Conservation (phyloP, 345 rosid genomes). For the Iberis pinnata region DNA sequence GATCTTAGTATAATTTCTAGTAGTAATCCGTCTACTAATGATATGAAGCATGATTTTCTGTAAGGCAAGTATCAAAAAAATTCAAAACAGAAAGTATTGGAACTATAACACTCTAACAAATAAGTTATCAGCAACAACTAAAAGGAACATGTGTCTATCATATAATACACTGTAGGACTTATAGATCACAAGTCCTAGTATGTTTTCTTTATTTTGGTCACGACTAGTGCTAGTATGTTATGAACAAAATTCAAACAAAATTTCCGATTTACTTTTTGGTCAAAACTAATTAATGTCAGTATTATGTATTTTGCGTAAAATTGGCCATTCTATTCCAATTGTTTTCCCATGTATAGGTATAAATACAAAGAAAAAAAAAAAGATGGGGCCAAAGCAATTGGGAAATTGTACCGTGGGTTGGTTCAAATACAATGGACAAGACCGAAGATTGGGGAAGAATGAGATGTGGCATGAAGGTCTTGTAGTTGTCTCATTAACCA, state of each 20-base stretch:
- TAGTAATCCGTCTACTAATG: neutral
- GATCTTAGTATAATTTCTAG: neutral
- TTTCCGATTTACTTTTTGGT: neutral
- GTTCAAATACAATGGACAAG: constrained; percentile 32
- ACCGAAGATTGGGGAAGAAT: constrained; percentile 37
- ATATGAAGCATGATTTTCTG: neutral
- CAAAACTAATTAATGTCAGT: neutral
- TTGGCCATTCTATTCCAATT: constrained; percentile 13
- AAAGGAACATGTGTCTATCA: neutral
- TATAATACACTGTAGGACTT: neutral
- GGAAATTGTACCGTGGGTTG: constrained; percentile 29
- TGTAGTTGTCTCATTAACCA: constrained; percentile 40
- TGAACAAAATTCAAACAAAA: no score
- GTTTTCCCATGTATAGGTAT: neutral
- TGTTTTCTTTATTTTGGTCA: no score
- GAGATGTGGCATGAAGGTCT: constrained; percentile 37
- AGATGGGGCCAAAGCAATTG: constrained; percentile 29
- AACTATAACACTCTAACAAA: neutral
- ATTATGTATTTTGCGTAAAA: neutral
- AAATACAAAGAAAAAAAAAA: neutral
- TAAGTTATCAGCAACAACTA: no score
- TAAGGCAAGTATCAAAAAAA: neutral
- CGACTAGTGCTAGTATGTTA: no score
- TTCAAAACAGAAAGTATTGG: no score
- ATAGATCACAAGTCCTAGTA: neutral